Evolutionary conservation across 106 monocot species (phyloP).

Genomic region (Triglochin maritima): DNA sequence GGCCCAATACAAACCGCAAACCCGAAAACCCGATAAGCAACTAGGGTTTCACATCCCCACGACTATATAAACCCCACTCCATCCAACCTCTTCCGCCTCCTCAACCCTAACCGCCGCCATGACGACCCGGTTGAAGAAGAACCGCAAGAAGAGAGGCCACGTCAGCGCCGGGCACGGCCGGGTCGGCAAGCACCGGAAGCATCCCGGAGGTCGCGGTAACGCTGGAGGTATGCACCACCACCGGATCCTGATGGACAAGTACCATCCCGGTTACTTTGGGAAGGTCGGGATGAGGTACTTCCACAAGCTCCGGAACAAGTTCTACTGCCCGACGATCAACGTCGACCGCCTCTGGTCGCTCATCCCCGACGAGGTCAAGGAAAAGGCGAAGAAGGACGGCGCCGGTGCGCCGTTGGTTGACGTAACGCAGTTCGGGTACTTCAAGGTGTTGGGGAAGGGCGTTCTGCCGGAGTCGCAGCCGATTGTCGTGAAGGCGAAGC

Average conservation of each 20-base stretch:
- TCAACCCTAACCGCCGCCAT: constrained; percentile 6
- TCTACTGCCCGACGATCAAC: constrained; percentile 11
- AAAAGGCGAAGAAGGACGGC: constrained; percentile 17
- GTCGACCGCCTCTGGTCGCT: constrained; percentile 30
- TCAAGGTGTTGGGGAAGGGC: constrained; percentile 67
- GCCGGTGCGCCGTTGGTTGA: constrained; percentile 45
- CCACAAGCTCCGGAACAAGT: constrained; percentile 14
- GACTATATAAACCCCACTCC: background rate
- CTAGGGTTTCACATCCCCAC: background rate
- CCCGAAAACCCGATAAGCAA: background rate
- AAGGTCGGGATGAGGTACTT: constrained; percentile 54
- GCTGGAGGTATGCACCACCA: constrained; percentile 92
- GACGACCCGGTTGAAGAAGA: constrained; percentile 62
- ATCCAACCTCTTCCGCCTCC: too few species aligned
- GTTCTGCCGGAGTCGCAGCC: constrained; percentile 31
- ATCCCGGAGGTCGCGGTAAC: constrained; percentile 77
- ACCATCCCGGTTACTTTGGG: constrained; percentile 19
- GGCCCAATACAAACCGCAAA: background rate
- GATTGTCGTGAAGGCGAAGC: constrained; percentile 68
- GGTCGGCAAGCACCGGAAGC: constrained; percentile 70
- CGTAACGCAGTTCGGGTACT: constrained; percentile 38
- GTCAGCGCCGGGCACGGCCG: constrained; percentile 65
- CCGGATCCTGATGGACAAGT: constrained; percentile 86
- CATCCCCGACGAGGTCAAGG: constrained; percentile 44
- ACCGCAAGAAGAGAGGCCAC: constrained; percentile 71